Evolutionary conservation across 2,329 filamentous ascomycete species (phyloP), one percentile per base, ranked within the genome.

Genomic region (Lachnellula arida): DNA sequence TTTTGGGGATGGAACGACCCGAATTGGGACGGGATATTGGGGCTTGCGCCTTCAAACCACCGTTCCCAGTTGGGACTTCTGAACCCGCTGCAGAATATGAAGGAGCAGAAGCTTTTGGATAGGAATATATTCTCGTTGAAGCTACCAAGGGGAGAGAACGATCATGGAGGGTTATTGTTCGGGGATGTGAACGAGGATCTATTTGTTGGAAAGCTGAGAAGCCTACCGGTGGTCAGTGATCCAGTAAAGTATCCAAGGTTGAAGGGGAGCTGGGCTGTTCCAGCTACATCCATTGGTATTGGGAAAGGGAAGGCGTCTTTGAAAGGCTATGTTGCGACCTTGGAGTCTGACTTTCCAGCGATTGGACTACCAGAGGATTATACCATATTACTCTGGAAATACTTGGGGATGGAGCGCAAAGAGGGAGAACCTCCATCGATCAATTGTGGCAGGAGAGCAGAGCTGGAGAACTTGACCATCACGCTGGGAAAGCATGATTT

Each of bases 121-220:
- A 55, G 53, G 46, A 58, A 55, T 44, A 11, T 53, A 2, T 55
- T 55, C 39, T 46, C 47, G 23, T 28, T 58, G 17, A 55, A 53
- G 25, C 35, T 58, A 9, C 43, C 56, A 9, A 40, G 49, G 5
- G 39, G 17, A 1, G 12, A 43, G 11, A 42, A 35, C 1, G 46
- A 58, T 15, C 19, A 28, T 9, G 53, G 56, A 9, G 56, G 56
- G 39, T 42, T 58, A 14, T 11, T 49, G 11, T 58, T 58, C 19
- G 56, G 56, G 11, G 39, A 32, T 19, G 34, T 51, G n/a, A 53
- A 58, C 32, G 22, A 53, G 12, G 53, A 55, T 8, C 25, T 55
- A 3, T 58, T 46, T 23, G 52, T 40, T 23, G 56, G 56, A 17
- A 34, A 58, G 32, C 53, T 55, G 43, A 55, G 50, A 25, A 42